These are phyloP conservation scores for Geoglossum cookeanum DNA, from an alignment of 2,329 filamentous ascomycete species.

Conservation along the genomic window DNA sequence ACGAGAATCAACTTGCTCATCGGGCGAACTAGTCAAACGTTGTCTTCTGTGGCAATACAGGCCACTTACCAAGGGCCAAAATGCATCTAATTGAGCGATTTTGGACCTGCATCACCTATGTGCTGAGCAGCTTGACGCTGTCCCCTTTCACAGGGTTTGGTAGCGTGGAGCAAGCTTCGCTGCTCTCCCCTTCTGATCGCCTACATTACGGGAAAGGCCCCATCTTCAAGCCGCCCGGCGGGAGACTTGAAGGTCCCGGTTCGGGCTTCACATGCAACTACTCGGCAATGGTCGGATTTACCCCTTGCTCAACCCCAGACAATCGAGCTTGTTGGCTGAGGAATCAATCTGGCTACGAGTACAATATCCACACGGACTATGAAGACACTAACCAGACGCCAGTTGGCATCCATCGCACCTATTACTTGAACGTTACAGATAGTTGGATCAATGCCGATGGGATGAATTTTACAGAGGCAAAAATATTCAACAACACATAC, in stretches of 20 bases:
- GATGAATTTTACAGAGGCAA: not conserved
- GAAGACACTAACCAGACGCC: not conserved
- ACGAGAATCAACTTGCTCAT: not conserved
- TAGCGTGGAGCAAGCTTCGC: not conserved
- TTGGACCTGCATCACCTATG: not conserved
- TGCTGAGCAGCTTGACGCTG: not conserved
- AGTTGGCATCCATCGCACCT: not conserved
- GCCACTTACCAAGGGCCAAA: not conserved
- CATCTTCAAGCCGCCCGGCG: not conserved
- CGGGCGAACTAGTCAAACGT: not conserved
- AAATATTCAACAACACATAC: constrained; percentile 17
- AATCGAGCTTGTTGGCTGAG: not conserved
- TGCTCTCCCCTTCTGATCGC: not conserved
- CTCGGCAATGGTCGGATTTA: not conserved
- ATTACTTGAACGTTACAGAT: constrained; percentile 7
- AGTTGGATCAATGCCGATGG: constrained; percentile 7
- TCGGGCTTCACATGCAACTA: not conserved
- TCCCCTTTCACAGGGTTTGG: not conserved
- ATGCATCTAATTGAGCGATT: not conserved
- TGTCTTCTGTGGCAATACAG: not conserved
- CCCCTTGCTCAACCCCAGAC: not conserved
- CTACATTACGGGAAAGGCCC: not conserved
- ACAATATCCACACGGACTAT: not conserved
- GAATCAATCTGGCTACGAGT: not conserved
- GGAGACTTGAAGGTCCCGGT: not conserved